Evolutionary conservation across 192 early-diverging fungal species (phyloP).

Genomic region (Pecoramyces ruminantium): DNA sequence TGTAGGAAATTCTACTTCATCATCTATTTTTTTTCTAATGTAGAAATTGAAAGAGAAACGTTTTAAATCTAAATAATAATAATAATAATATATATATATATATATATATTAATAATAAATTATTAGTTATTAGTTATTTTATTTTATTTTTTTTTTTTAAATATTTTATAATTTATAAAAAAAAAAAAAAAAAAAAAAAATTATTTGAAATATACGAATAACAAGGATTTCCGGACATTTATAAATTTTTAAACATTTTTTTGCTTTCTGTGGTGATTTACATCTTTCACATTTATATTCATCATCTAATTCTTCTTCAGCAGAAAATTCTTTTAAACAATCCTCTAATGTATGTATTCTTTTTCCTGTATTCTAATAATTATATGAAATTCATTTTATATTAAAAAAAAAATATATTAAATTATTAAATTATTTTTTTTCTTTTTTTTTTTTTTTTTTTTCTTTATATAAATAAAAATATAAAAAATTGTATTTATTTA

Average conservation of each 20-base stretch:
- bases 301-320: slow-evolving; percentile 4
- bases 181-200: too few species aligned
- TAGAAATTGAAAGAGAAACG: slow-evolving; percentile 16
- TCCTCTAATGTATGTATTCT: slow-evolving; percentile 3
- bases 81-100: not conserved
- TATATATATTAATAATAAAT: not conserved
- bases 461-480: too few species aligned
- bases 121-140: too few species aligned
- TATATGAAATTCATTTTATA: too few species aligned
- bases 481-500: too few species aligned
- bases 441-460: too few species aligned
- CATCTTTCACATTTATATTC: slow-evolving; percentile 3
- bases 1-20: slow-evolving; percentile 14
- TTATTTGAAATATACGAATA: slow-evolving; percentile 14
- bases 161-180: too few species aligned
- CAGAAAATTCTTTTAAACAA: slow-evolving; percentile 3
- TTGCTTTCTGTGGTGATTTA: slow-evolving; percentile 3
- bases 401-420: too few species aligned
- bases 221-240: slow-evolving; percentile 24
- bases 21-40: slow-evolving; percentile 20
- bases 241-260: slow-evolving; percentile 18
- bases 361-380: not conserved
- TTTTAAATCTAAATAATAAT: slow-evolving; percentile 16
- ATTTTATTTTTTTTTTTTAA: too few species aligned
- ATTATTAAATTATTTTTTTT: too few species aligned